Conservation (phyloP, 2,329 filamentous ascomycete genomes). For the Hansfordia pulvinata region DNA sequence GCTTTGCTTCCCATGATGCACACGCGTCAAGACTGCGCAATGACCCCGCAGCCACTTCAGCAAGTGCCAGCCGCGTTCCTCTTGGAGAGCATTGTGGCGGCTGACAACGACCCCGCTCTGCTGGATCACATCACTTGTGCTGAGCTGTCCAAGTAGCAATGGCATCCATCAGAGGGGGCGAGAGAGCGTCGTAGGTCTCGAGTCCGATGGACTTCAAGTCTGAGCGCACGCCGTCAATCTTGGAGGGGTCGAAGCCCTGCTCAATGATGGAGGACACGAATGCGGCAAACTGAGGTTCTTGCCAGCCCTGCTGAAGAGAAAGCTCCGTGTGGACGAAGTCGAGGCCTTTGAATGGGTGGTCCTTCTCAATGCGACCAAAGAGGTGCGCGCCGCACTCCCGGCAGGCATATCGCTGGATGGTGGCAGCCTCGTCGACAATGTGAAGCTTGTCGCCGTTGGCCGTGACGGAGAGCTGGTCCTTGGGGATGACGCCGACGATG, state of each 20-base stretch:
- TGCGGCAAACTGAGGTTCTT: constrained; percentile 57
- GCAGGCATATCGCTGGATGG: constrained; percentile 49
- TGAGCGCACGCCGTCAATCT: constrained; percentile 38
- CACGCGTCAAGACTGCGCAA: no score
- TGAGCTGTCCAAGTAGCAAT: constrained; percentile 41
- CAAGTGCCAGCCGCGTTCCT: no score
- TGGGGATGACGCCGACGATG: constrained; percentile 46
- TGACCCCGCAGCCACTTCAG: no score
- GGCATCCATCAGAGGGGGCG: constrained; percentile 48
- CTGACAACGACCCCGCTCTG: no score
- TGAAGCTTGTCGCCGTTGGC: constrained; percentile 43
- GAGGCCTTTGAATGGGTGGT: constrained; percentile 55
- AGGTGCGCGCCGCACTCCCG: constrained; percentile 46
- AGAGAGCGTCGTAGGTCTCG: constrained; percentile 48
- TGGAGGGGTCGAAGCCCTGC: constrained; percentile 44
- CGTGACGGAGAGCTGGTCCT: constrained; percentile 38
- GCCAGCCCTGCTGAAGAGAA: constrained; percentile 47
- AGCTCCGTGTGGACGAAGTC: constrained; percentile 57
- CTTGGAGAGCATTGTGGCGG: no score
- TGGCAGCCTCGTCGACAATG: constrained; percentile 39
- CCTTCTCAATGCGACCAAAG: constrained; percentile 49
- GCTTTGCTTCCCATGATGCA: no score
- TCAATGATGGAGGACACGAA: constrained; percentile 58
- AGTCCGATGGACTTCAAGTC: constrained; percentile 41
- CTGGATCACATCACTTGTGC: no score